Percentiles rank a stretch among this genome's conserved stretches.
Conservation (phyloP, 129 eudicot species). For the Tagetes erecta region DNA sequence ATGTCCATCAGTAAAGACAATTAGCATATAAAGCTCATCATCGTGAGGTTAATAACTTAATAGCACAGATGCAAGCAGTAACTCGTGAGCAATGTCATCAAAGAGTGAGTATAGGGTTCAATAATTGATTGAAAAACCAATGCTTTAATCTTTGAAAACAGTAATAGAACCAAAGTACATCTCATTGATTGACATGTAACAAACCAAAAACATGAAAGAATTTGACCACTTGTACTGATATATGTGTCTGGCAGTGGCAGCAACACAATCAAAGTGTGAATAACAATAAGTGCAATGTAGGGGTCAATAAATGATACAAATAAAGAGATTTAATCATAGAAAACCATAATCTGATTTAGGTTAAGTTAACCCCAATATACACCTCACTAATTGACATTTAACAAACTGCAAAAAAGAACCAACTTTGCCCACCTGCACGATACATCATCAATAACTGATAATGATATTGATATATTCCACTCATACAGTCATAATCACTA, state of each 20-base stretch:
- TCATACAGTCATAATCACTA: slow-evolving; percentile 7
- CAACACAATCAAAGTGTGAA: background rate
- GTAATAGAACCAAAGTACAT: slow-evolving; percentile 18
- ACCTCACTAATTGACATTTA: slow-evolving; percentile 24
- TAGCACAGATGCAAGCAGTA: slow-evolving; percentile 12
- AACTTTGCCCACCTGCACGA: slow-evolving; percentile 15
- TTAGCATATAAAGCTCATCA: slow-evolving; percentile 15
- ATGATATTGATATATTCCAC: background rate
- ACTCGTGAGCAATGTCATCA: slow-evolving; percentile 1
- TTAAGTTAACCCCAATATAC: background rate
- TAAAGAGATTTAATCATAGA: background rate
- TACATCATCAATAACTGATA: background rate
- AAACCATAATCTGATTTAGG: slow-evolving; percentile 11
- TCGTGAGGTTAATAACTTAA: background rate
- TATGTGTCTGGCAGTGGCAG: background rate
- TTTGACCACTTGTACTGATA: slow-evolving; percentile 17
- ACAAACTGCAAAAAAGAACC: slow-evolving; percentile 18
- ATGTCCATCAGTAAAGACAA: background rate
- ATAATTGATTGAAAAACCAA: background rate
- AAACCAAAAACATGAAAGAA: slow-evolving; percentile 11
- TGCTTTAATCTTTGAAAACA: background rate
- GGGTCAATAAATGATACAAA: background rate
- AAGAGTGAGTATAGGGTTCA: background rate
- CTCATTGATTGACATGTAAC: slow-evolving; percentile 26
- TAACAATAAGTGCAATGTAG: background rate